Conservation (phyloP, 768 basidiomycete species). For the Strobilomyces confusus region DNA sequence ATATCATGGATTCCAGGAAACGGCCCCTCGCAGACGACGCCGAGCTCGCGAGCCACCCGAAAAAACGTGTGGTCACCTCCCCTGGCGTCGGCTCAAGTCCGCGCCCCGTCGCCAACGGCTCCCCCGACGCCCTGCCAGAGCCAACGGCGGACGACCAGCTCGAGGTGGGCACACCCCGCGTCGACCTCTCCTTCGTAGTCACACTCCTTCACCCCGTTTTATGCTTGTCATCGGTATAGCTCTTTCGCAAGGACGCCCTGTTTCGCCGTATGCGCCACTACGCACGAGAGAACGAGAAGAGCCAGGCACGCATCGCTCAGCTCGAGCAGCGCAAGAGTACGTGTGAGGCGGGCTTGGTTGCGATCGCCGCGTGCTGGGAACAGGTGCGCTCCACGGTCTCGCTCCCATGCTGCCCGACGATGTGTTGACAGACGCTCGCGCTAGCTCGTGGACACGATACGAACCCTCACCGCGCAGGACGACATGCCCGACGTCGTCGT, state of each 20-base stretch:
- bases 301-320: slow-evolving; percentile 54
- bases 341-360: slow-evolving; percentile 68
- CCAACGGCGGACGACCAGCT: slow-evolving; percentile 52
- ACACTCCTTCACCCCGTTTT: slow-evolving; percentile 13
- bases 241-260: slow-evolving; percentile 85
- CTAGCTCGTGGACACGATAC: slow-evolving; percentile 66
- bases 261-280: slow-evolving; percentile 83
- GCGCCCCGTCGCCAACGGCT: slow-evolving; percentile 38
- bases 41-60: slow-evolving; percentile 40
- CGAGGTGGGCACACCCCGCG: slow-evolving; percentile 48
- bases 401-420: background rate
- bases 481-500: slow-evolving; percentile 41
- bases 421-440: slow-evolving; percentile 1
- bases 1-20: slow-evolving; percentile 56
- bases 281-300: slow-evolving; percentile 67
- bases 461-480: slow-evolving; percentile 51
- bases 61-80: slow-evolving; percentile 51
- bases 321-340: slow-evolving; percentile 62
- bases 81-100: slow-evolving; percentile 48
- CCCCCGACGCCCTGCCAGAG: slow-evolving; percentile 35
- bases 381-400: slow-evolving; percentile 46
- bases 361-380: slow-evolving; percentile 76
- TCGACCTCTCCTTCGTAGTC: slow-evolving; percentile 22
- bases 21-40: slow-evolving; percentile 51
- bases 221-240: slow-evolving; percentile 36